phyloP scores from a whole-genome alignment of 2,329 filamentous ascomycete species.

The Penicillium paneum region DNA sequence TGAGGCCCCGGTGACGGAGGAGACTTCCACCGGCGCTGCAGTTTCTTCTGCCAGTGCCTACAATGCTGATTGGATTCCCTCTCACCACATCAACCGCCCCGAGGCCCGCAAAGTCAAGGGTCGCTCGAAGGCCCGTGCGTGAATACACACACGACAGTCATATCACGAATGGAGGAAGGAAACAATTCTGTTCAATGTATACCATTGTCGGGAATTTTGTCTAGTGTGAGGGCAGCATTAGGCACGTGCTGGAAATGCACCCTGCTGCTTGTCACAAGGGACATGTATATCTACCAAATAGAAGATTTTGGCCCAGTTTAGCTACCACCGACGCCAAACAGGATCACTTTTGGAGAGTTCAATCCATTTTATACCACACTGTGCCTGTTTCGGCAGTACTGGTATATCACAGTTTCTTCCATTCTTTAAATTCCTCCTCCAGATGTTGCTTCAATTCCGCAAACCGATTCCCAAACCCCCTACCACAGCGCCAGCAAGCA shows the following conservation, averaged over 20 bases:
- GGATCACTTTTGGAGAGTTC: constrained; percentile 5
- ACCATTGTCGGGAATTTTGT: constrained; percentile 4
- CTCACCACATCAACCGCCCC: constrained; percentile 82
- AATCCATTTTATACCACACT: constrained; percentile 1
- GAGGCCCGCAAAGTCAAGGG: constrained; percentile 62
- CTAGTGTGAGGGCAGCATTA: neutral
- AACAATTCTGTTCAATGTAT: constrained; percentile 5
- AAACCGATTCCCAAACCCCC: constrained; percentile 72
- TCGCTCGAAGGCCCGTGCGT: constrained; percentile 39
- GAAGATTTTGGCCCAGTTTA: constrained; percentile 9
- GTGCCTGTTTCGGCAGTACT: constrained; percentile 1
- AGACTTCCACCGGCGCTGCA: constrained; percentile 64
- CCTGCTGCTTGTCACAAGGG: constrained; percentile 6
- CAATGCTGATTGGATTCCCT: constrained; percentile 92
- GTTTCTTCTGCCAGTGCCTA: constrained; percentile 70
- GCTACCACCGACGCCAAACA: constrained; percentile 4
- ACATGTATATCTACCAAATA: constrained; percentile 20
- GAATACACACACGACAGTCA: constrained; percentile 14
- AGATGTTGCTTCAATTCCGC: constrained; percentile 72
- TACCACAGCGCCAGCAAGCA: constrained; percentile 79
- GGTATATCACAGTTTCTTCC: constrained; percentile 60
- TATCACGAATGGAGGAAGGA: constrained; percentile 1
- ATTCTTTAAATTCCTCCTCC: constrained; percentile 68
- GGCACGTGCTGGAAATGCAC: constrained; percentile 18
- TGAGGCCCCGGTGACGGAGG: constrained; percentile 62